Evolutionary conservation across 768 basidiomycete species (phyloP).

Genomic region (Agrocybe praecox): DNA sequence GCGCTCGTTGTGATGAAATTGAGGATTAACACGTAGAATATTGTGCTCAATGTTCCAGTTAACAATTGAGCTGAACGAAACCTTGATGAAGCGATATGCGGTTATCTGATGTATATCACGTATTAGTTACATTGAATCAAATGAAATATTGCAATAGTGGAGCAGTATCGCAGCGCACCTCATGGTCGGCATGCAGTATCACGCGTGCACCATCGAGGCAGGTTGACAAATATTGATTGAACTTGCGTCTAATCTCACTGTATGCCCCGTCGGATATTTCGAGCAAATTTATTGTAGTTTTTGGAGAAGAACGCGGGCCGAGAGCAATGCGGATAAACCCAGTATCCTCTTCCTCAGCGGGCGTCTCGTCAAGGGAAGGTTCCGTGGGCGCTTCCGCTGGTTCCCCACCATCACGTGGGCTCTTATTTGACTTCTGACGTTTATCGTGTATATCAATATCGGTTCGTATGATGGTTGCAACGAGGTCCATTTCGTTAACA

Average conservation of each 20-base stretch:
- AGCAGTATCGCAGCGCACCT: slow-evolving; percentile 1
- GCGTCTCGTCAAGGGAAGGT: no score
- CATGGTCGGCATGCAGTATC: background rate
- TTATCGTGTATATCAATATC: background rate
- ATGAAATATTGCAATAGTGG: background rate
- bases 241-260: background rate
- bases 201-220: background rate
- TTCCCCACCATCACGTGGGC: background rate
- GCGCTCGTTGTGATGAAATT: slow-evolving; percentile 22
- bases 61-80: slow-evolving; percentile 26
- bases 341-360: no score
- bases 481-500: slow-evolving; percentile 3
- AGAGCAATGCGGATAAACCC: no score
- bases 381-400: background rate
- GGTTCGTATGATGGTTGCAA: slow-evolving; percentile 1
- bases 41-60: slow-evolving; percentile 30
- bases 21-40: slow-evolving; percentile 29
- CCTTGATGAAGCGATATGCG: slow-evolving; percentile 23
- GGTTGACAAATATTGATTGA: background rate
- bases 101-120: slow-evolving; percentile 19
- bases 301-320: no score
- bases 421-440: no score
- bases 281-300: no score
- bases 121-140: background rate
- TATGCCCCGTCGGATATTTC: no score